Percentiles rank a stretch among this genome's conserved stretches.
These are phyloP conservation scores for Spizellomyces sp. DNA, from an alignment of 192 early-diverging fungal genomes.

Conservation along the genomic window DNA sequence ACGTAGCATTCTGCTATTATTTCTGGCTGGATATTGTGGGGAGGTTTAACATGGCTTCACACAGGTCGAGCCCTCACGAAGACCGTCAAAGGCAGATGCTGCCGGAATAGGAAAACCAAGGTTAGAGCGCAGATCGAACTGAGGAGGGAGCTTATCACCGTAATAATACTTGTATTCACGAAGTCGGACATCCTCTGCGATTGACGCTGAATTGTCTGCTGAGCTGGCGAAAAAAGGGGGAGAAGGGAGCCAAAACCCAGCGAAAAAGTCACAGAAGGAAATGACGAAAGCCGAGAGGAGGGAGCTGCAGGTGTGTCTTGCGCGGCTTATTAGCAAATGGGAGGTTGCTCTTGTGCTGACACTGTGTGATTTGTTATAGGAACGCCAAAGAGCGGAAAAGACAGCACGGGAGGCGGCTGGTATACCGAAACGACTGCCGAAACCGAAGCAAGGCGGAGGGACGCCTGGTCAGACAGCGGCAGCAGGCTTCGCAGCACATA, in stretches of 20 bases:
- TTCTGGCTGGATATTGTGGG: no score
- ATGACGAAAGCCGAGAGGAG: slow-evolving; percentile 92
- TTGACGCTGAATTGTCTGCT: no score
- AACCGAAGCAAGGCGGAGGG: slow-evolving; percentile 2
- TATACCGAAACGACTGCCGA: slow-evolving; percentile 19
- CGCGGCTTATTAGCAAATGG: background rate
- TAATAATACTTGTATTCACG: no score
- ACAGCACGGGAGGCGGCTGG: slow-evolving; percentile 40
- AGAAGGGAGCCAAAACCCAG: background rate
- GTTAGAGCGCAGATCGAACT: no score
- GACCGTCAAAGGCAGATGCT: no score
- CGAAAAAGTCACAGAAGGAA: slow-evolving; percentile 51
- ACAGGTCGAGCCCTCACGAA: no score
- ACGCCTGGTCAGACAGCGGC: slow-evolving; percentile 19
- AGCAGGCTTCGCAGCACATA: slow-evolving; percentile 31
- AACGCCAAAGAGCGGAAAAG: slow-evolving; percentile 83
- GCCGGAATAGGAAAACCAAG: no score
- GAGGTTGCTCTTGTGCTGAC: background rate
- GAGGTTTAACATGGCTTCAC: no score
- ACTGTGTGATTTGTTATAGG: slow-evolving; percentile 25
- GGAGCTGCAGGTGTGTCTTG: slow-evolving; percentile 66
- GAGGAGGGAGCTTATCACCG: no score
- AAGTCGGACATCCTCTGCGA: no score
- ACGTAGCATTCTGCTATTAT: no score
- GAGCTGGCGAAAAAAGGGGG: no score